These are phyloP conservation scores for Saccharomycopsis oosterbeekiorum DNA, from an alignment of 805 yeast genomes.

Conservation along the genomic window DNA sequence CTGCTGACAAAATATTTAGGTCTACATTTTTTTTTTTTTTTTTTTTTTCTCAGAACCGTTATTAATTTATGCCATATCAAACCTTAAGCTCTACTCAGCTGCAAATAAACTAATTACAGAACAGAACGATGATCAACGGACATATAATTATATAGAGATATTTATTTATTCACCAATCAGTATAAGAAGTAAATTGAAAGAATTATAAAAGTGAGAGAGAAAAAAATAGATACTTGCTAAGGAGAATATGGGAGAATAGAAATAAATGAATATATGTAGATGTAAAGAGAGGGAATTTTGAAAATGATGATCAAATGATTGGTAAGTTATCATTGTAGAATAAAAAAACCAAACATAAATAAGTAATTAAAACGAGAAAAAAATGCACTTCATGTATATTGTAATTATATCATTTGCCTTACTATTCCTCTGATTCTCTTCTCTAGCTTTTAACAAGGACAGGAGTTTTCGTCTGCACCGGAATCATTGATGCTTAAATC, in stretches of 20 bases:
- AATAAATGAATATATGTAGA: background rate
- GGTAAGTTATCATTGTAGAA: background rate
- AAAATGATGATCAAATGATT: background rate
- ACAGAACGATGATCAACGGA: no score
- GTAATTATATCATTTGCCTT: background rate
- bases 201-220: background rate
- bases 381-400: background rate
- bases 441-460: slow-evolving; percentile 27
- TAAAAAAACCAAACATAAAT: background rate
- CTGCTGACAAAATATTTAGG: no score
- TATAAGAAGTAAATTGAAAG: background rate
- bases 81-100: no score
- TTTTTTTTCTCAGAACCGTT: no score
- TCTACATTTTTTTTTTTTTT: no score
- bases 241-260: no score
- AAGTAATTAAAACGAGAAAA: background rate
- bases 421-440: background rate
- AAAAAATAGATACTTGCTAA: no score
- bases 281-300: background rate
- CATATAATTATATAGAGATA: background rate
- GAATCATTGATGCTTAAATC: slow-evolving; percentile 28
- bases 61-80: no score
- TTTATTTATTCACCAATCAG: background rate
- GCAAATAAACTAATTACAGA: no score
- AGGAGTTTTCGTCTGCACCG: slow-evolving; percentile 21